Conservation (phyloP, 2,329 filamentous ascomycete species). For the Colletotrichum sp. region DNA sequence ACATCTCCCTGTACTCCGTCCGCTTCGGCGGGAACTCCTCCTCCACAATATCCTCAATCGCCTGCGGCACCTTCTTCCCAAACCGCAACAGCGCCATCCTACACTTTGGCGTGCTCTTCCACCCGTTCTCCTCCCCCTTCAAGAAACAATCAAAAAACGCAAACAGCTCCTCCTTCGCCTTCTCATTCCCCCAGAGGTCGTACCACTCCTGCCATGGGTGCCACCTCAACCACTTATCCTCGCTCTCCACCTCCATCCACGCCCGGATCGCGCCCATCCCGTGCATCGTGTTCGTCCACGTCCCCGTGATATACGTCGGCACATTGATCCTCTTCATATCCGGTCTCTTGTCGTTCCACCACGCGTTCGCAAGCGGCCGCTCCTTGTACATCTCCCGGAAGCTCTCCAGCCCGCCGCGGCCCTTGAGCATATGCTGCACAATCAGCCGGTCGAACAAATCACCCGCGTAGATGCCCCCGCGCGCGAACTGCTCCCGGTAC, state of each 20-base stretch:
- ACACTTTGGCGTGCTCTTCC: slow-evolving; percentile 48
- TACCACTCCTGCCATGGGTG: slow-evolving; percentile 12
- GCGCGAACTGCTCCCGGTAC: slow-evolving; percentile 26
- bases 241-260: slow-evolving; percentile 35
- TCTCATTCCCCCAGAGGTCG: not conserved
- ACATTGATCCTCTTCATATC: slow-evolving; percentile 25
- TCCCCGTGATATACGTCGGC: slow-evolving; percentile 24
- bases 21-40: slow-evolving; percentile 30
- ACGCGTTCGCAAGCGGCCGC: slow-evolving; percentile 24
- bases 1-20: slow-evolving; percentile 23
- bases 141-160: slow-evolving; percentile 52
- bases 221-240: slow-evolving; percentile 46
- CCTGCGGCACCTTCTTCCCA: slow-evolving; percentile 27
- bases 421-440: slow-evolving; percentile 23
- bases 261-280: slow-evolving; percentile 29
- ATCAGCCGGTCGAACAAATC: slow-evolving; percentile 24
- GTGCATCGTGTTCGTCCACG: slow-evolving; percentile 21
- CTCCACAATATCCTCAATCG: slow-evolving; percentile 30
- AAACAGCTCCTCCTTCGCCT: slow-evolving; percentile 36
- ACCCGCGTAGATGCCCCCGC: slow-evolving; percentile 26
- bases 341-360: slow-evolving; percentile 28
- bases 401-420: slow-evolving; percentile 25
- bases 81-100: slow-evolving; percentile 39
- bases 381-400: slow-evolving; percentile 24
- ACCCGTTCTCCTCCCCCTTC: slow-evolving; percentile 45